phyloP scores from a whole-genome alignment of 225 moss, liverwort and hornwort genomes.

The Ulota crispa region DNA sequence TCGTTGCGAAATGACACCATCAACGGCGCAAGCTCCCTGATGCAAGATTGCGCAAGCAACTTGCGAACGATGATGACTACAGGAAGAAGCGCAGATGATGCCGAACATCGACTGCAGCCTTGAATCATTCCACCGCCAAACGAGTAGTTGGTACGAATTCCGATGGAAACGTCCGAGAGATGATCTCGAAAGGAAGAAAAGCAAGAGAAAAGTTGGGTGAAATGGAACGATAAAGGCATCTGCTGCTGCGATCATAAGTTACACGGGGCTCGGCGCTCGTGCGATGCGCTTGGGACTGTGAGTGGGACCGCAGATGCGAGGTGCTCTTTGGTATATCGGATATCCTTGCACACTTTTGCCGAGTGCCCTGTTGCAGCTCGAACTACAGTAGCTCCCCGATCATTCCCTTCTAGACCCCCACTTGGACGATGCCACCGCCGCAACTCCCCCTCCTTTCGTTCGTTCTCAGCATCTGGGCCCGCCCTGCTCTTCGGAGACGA shows the following conservation, averaged over 20 bases:
- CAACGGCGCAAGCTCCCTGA: neutral
- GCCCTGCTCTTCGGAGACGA: too few species aligned
- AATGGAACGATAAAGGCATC: neutral
- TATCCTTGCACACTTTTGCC: neutral
- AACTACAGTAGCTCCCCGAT: neutral
- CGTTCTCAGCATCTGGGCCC: too few species aligned
- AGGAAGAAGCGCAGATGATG: neutral
- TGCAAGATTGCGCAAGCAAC: neutral
- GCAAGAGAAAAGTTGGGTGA: neutral
- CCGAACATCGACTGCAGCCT: constrained; percentile 1
- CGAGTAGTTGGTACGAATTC: neutral
- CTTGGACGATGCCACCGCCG: neutral
- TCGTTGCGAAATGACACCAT: neutral
- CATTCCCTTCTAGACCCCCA: neutral
- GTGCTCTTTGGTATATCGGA: constrained; percentile 25
- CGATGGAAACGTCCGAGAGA: neutral
- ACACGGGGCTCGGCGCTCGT: constrained; percentile 26
- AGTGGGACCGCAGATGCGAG: constrained; percentile 17
- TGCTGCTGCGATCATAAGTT: neutral
- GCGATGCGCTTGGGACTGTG: constrained; percentile 9
- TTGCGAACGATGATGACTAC: neutral
- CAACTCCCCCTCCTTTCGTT: too few species aligned
- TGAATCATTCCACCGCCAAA: neutral
- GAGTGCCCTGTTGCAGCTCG: neutral
- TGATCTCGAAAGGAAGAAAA: neutral